phyloP scores from a whole-genome alignment of 2,329 filamentous ascomycete genomes.

The Penicillium thymicola region DNA sequence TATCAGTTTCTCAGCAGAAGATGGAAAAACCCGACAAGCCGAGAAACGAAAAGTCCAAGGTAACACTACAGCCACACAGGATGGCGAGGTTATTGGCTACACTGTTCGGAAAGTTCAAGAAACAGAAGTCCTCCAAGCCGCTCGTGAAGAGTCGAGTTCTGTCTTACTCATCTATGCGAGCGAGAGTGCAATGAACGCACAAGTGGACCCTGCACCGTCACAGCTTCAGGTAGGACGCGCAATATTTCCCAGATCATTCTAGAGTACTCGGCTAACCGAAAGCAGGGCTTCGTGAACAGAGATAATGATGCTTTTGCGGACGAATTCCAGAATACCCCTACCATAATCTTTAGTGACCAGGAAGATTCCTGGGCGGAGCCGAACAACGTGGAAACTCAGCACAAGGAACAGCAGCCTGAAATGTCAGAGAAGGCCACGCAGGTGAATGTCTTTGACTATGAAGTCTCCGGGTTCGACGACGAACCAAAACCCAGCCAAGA shows the following conservation, averaged over 20 bases:
- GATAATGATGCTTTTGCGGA: conserved; percentile 47
- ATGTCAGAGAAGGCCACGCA: conserved; percentile 9
- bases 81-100: conserved; percentile 40
- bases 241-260: neutral
- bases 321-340: conserved; percentile 29
- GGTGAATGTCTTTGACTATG: conserved; percentile 41
- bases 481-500: conserved; percentile 31
- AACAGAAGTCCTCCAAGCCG: conserved; percentile 54
- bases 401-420: neutral
- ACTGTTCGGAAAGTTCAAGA: conserved; percentile 46
- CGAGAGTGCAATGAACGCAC: conserved; percentile 43
- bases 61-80: conserved; percentile 19
- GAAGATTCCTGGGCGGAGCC: conserved; percentile 4
- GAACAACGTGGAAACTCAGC: neutral
- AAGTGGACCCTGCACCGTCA: conserved; percentile 30
- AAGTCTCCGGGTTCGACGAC: conserved; percentile 38
- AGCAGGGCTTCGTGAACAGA: conserved; percentile 47
- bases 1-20: conserved; percentile 49
- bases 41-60: conserved; percentile 21
- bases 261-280: conserved; percentile 10
- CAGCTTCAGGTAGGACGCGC: conserved; percentile 37
- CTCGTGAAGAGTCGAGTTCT: conserved; percentile 50
- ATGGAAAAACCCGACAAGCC: conserved; percentile 37
- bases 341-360: conserved; percentile 8
- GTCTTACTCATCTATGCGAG: conserved; percentile 61